Evolutionary conservation across 768 basidiomycete genomes (phyloP).

Genomic region (Clavulina sp.): DNA sequence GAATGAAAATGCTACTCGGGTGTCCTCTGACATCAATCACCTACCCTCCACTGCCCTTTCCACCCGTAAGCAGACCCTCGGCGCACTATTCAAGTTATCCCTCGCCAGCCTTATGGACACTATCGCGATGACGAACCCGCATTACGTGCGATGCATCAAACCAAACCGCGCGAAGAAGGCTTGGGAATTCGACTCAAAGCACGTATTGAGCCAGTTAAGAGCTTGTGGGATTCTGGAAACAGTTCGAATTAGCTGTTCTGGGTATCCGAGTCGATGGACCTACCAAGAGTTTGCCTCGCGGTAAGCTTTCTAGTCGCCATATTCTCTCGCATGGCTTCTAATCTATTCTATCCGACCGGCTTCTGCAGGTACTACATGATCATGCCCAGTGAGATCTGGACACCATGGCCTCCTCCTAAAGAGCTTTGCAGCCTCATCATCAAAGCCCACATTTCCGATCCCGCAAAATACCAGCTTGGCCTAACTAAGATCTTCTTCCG

Average conservation of each 20-base stretch:
- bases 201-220: conserved; percentile 83
- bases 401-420: conserved; percentile 56
- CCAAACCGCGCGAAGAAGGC: conserved; percentile 87
- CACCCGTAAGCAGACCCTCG: conserved; percentile 69
- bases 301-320: conserved; percentile 26
- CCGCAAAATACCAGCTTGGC: conserved; percentile 92
- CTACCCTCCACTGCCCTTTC: conserved; percentile 65
- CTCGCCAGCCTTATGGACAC: conserved; percentile 81
- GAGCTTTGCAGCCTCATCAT: conserved; percentile 72
- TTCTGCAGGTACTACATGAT: conserved; percentile 82
- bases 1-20: no score
- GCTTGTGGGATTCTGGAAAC: conserved; percentile 98
- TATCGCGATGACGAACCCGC: conserved; percentile 84
- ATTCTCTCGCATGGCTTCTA: background rate
- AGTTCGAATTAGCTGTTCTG: conserved; percentile 94
- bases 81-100: conserved; percentile 90
- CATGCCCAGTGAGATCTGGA: conserved; percentile 71
- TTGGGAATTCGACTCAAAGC: conserved; percentile 91
- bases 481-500: conserved; percentile 98
- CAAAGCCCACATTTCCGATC: conserved; percentile 69
- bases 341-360: background rate
- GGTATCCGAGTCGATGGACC: conserved; percentile 93
- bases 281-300: conserved; percentile 97
- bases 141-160: conserved; percentile 96
- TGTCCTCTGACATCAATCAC: conserved; percentile 75